Evolutionary conservation across 2,329 filamentous ascomycete species (phyloP), one percentile per base, ranked within the genome.

Genomic region (Davidsoniella eucalypti): DNA sequence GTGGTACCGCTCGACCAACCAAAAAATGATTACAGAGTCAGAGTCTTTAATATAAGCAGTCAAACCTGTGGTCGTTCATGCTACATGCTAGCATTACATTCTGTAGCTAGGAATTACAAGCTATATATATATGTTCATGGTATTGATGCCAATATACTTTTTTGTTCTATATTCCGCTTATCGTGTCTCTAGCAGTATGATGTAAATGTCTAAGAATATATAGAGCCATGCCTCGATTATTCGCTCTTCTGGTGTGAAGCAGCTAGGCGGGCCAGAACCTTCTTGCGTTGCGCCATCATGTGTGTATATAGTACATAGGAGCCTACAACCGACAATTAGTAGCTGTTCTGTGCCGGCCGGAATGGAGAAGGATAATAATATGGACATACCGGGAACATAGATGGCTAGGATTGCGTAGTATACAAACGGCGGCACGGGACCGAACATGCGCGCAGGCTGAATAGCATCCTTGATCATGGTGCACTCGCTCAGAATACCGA

Each of bases 271-370:
- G 47, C 51, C 23, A 50, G 44, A 49, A 90, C 77, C 73, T 87
- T 94, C 57, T 77, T 73, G 58, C 90, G 74, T 73, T 98, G 92
- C 54, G 73, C 72, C 72, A 96, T 85, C 92, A 98, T 96, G 66
- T 98, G 84, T 18, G 84, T 87, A 63, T 92, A 96, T 52, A 96
- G 67, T 51, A 93, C 75, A 60, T 92, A 94, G 3, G 84, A 60
- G 69, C 86, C 82, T 68, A 37, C 16, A 9, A 18, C 36, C 18
- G 47, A 29, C 16, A 44, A 8, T 25, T 38, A 52, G 26, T 21
- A 12, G 23, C 16, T 14, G 2, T 9, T 1, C n/a, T 25, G 46
- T 25, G 3, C 9, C 18, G 41, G 33, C 23, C 38, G 39, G 1
- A 25, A 42, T 26, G 37, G 9, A 23, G 21, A 33, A 33, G 29